Percentiles rank a stretch among this genome's conserved stretches.
Conservation (phyloP, 371 early-diverging fungal species). For the Rhizopus microsporus region DNA sequence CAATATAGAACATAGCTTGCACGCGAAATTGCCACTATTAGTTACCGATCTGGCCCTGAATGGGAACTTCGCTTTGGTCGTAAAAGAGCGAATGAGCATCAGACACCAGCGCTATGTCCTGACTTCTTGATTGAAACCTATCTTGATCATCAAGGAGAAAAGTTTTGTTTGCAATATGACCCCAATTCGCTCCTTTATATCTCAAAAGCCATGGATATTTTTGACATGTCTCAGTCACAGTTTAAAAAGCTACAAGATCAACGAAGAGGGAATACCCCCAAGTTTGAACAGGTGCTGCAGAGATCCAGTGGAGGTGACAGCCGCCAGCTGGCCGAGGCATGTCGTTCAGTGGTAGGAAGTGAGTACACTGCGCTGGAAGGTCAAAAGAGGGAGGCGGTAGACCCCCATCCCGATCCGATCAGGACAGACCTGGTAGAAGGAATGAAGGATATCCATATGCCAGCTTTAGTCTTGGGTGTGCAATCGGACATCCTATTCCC, state of each 20-base stretch:
- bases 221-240: slow-evolving; percentile 79
- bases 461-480: slow-evolving; percentile 89
- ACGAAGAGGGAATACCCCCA: slow-evolving; percentile 42
- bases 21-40: slow-evolving; percentile 85
- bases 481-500: slow-evolving; percentile 96
- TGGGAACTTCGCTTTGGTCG: slow-evolving; percentile 96
- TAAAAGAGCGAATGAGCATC: slow-evolving; percentile 70
- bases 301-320: slow-evolving; percentile 4
- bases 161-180: slow-evolving; percentile 91
- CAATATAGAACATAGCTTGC: slow-evolving; percentile 52
- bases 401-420: slow-evolving; percentile 46
- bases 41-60: slow-evolving; percentile 94
- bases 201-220: slow-evolving; percentile 97
- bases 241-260: slow-evolving; percentile 45
- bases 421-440: slow-evolving; percentile 61
- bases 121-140: slow-evolving; percentile 96
- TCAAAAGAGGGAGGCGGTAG: slow-evolving; percentile 22
- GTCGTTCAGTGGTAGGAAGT: slow-evolving; percentile 27
- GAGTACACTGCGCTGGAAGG: slow-evolving; percentile 40
- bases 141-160: slow-evolving; percentile 93
- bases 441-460: slow-evolving; percentile 63
- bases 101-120: slow-evolving; percentile 83
- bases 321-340: slow-evolving; percentile 28
- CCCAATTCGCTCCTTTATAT: slow-evolving; percentile 93
- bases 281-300: slow-evolving; percentile 22